Conservation (phyloP, 2,329 filamentous ascomycete genomes). For the Clarireedia homoeocarpa region DNA sequence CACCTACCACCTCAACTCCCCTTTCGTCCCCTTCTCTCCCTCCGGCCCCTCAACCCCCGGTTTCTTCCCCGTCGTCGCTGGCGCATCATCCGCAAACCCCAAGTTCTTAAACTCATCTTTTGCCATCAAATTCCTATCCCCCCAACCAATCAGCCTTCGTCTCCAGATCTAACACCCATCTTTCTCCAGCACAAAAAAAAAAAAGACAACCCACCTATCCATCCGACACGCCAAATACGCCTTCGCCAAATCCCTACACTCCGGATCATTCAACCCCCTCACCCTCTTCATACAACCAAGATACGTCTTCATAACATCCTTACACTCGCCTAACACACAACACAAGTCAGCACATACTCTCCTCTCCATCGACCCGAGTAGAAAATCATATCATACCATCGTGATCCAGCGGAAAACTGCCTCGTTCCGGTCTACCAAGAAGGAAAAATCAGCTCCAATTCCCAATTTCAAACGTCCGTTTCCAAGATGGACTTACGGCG, state of each 20-base stretch:
- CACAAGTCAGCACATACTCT: background rate
- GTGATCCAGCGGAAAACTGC: slow-evolving; percentile 94
- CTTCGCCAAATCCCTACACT: slow-evolving; percentile 81
- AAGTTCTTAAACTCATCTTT: slow-evolving; percentile 92
- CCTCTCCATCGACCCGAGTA: background rate
- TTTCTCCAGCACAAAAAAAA: background rate
- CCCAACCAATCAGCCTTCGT: background rate
- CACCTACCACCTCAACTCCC: slow-evolving; percentile 25
- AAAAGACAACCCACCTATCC: slow-evolving; percentile 61
- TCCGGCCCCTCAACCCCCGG: slow-evolving; percentile 10
- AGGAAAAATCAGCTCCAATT: background rate
- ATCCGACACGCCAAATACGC: slow-evolving; percentile 86
- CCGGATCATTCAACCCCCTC: slow-evolving; percentile 75
- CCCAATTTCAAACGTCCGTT: background rate
- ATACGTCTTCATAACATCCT: slow-evolving; percentile 77
- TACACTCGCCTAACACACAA: slow-evolving; percentile 69
- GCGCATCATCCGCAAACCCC: slow-evolving; percentile 51
- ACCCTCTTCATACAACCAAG: slow-evolving; percentile 79
- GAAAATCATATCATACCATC: slow-evolving; percentile 50
- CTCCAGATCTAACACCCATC: background rate
- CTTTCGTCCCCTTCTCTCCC: slow-evolving; percentile 19
- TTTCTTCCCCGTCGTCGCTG: slow-evolving; percentile 12
- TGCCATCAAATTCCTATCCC: slow-evolving; percentile 80
- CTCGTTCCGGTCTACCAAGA: slow-evolving; percentile 68
- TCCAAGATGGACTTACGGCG: slow-evolving; percentile 46